phyloP scores from a whole-genome alignment of 2,329 filamentous ascomycete species.

The Zarea fungicola region DNA sequence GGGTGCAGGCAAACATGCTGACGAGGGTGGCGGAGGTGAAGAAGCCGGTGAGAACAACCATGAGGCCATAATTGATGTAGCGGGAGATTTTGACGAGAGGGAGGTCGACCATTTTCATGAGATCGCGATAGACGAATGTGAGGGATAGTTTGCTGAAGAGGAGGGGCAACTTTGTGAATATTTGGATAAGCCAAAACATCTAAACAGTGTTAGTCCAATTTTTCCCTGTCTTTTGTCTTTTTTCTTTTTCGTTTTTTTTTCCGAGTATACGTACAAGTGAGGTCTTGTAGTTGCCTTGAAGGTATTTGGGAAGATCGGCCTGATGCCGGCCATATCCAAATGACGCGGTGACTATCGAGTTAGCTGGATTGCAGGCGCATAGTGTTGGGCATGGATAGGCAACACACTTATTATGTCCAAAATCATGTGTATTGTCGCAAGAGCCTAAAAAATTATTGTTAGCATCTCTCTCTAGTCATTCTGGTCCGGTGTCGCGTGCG shows the following conservation, averaged over 20 bases:
- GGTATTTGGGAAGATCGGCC: conserved; percentile 7
- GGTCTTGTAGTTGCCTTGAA: conserved; percentile 8
- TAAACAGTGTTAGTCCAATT: not conserved
- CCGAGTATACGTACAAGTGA: conserved; percentile 5
- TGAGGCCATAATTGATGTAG: conserved; percentile 9
- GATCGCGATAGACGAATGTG: conserved; percentile 13
- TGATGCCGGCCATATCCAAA: conserved; percentile 14
- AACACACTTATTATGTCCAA: conserved; percentile 13
- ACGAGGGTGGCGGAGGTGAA: conserved; percentile 13
- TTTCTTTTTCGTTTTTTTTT: too few species aligned
- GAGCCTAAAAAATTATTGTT: not conserved
- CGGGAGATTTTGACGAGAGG: conserved; percentile 4
- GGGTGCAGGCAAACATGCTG: conserved; percentile 12
- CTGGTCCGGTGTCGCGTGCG: not conserved
- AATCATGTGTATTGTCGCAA: conserved; percentile 11
- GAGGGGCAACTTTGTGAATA: conserved; percentile 12
- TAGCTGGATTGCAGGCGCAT: not conserved
- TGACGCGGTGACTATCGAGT: conserved; percentile 8
- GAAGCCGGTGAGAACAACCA: conserved; percentile 12
- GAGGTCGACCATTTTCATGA: conserved; percentile 10
- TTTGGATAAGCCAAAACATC: conserved; percentile 14
- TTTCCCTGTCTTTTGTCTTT: too few species aligned
- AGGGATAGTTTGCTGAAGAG: conserved; percentile 14
- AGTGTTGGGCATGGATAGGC: too few species aligned
- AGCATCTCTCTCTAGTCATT: not conserved